A percentile compares a stretch with the other conserved stretches of the same genome.
These are phyloP conservation scores for Euphorbia lathyris DNA, from an alignment of 345 rosid species.

Conservation along the genomic window DNA sequence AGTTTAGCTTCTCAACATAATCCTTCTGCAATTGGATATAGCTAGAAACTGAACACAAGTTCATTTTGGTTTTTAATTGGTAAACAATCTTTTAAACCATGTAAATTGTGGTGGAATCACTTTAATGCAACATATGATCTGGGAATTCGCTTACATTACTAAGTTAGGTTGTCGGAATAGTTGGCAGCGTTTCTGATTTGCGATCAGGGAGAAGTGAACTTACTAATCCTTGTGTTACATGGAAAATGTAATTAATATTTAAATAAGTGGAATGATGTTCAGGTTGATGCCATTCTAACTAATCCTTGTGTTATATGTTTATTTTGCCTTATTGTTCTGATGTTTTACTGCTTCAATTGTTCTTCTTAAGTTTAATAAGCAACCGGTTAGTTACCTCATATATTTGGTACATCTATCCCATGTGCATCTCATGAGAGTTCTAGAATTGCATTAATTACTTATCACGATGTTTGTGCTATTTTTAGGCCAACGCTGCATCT, in stretches of 20 bases:
- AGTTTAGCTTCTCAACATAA: neutral
- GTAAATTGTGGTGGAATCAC: neutral
- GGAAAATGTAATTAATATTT: neutral
- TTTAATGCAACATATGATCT: neutral
- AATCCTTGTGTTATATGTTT: neutral
- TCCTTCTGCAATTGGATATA: neutral
- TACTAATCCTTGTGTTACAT: neutral
- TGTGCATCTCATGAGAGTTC: neutral
- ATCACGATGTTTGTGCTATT: neutral
- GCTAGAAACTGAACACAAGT: neutral
- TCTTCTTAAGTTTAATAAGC: neutral
- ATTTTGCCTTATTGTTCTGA: neutral
- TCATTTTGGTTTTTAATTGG: neutral
- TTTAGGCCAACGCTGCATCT: conserved; percentile 17
- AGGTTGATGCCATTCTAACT: neutral
- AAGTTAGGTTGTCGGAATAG: neutral
- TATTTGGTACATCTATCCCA: neutral
- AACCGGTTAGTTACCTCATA: neutral
- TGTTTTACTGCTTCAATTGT: neutral
- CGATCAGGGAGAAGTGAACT: neutral
- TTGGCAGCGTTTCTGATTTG: neutral
- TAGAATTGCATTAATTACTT: neutral
- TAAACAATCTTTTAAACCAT: neutral
- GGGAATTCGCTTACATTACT: neutral
- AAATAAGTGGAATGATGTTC: neutral